A percentile compares a stretch with the other conserved stretches of the same genome.
Evolutionary conservation across 352 stramenopile genomes (phyloP).

Genomic region (Phytophthora tubulina): DNA sequence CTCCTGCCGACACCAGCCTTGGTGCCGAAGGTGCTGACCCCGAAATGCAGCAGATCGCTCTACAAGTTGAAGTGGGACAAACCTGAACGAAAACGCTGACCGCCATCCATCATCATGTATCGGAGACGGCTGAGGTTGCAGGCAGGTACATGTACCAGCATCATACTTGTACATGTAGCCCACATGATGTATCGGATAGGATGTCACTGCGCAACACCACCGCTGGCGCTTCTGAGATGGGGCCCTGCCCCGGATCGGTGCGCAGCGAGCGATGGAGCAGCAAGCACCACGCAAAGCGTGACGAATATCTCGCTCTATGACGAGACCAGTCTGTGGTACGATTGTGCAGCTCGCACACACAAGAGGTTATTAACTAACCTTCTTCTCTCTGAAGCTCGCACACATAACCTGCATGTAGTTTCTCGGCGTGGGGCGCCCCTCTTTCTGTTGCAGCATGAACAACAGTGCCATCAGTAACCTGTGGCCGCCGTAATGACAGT

Average conservation of each 20-base stretch:
- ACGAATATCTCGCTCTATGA: background rate
- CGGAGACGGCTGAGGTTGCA: background rate
- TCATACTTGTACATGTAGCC: background rate
- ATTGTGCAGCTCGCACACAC: too few species aligned
- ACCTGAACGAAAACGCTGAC: constrained; percentile 27
- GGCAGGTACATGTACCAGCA: background rate
- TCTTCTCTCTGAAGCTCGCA: too few species aligned
- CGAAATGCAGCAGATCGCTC: constrained; percentile 12
- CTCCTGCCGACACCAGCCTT: background rate
- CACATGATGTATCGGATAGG: too few species aligned
- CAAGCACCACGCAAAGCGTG: background rate
- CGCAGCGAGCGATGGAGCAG: background rate
- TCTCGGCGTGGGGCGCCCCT: too few species aligned
- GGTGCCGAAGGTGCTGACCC: background rate
- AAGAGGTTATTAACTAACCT: too few species aligned
- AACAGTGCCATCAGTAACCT: too few species aligned
- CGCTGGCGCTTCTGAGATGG: background rate
- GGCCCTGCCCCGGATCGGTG: background rate
- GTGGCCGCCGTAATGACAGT: too few species aligned
- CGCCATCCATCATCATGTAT: constrained; percentile 7
- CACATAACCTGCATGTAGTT: too few species aligned
- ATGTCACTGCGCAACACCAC: background rate
- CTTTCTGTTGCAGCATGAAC: too few species aligned
- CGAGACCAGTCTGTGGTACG: background rate
- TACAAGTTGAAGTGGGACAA: constrained; percentile 16